A percentile compares a stretch with the other conserved stretches of the same genome.
These are phyloP conservation scores for Vitis labrusca DNA, from an alignment of 164 flowering plant species.

Conservation along the genomic window DNA sequence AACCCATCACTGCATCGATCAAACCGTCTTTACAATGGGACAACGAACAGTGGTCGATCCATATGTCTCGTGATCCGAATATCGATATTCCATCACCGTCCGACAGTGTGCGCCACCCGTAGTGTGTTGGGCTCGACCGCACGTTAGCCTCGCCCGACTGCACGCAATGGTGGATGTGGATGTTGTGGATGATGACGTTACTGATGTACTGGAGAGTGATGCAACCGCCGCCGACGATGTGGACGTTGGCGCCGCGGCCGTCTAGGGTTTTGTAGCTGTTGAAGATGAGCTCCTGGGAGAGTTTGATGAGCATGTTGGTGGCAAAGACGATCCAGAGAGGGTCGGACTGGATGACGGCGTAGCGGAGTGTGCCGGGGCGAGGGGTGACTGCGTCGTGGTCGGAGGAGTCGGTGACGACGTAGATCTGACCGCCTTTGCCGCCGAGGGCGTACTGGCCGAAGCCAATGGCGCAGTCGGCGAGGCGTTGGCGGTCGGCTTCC, in stretches of 20 bases:
- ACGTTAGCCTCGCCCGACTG: conserved; percentile 53
- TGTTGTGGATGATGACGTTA: conserved; percentile 65
- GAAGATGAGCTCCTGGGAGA: conserved; percentile 60
- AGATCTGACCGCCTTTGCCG: conserved; percentile 58
- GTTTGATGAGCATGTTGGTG: conserved; percentile 55
- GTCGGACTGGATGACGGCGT: conserved; percentile 59
- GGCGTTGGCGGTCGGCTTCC: conserved; percentile 57
- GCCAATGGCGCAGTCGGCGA: conserved; percentile 72
- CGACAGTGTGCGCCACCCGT: conserved; percentile 50
- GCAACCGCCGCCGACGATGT: conserved; percentile 74
- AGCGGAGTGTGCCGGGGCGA: conserved; percentile 60
- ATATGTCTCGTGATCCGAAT: conserved; percentile 59
- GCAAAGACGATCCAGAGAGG: conserved; percentile 77
- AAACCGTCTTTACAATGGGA: conserved; percentile 65
- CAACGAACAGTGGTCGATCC: conserved; percentile 68
- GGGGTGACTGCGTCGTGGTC: conserved; percentile 67
- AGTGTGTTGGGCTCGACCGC: conserved; percentile 69
- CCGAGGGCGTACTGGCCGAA: conserved; percentile 72
- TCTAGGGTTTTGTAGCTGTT: conserved; percentile 68
- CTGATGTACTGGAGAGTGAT: conserved; percentile 55
- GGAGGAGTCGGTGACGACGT: conserved; percentile 68
- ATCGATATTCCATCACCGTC: conserved; percentile 79
- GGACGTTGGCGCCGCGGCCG: conserved; percentile 70
- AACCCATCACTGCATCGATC: conserved; percentile 70
- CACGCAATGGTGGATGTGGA: conserved; percentile 64